A percentile compares a stretch with the other conserved stretches of the same genome.
Evolutionary conservation across 495 filamentous ascomycete genomes (phyloP).

Genomic region (Paragyromitra xinjiangensis): DNA sequence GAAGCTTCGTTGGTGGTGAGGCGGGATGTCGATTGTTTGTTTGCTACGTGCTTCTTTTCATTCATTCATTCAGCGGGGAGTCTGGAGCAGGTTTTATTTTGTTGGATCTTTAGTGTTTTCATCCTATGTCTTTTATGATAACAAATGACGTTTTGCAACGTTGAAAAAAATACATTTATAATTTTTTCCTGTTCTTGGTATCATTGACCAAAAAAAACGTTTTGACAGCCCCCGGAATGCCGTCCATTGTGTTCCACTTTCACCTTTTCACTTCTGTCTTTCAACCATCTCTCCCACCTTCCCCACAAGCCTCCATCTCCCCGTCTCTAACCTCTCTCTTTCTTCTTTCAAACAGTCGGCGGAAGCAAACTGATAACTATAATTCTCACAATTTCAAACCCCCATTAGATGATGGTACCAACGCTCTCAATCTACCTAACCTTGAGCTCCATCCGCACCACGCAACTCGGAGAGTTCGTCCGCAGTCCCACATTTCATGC

Average conservation of each 20-base stretch:
- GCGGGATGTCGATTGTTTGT: neutral
- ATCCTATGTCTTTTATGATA: neutral
- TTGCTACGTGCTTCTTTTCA: neutral
- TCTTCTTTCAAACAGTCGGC: neutral
- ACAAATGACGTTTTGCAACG: too few species aligned
- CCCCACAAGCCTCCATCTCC: neutral
- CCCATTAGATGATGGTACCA: too few species aligned
- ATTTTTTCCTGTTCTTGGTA: neutral
- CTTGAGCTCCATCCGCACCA: too few species aligned
- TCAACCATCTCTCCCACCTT: neutral
- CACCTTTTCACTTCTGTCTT: neutral
- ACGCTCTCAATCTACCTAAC: too few species aligned
- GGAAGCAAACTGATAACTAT: too few species aligned
- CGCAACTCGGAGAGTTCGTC: too few species aligned
- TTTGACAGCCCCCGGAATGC: neutral
- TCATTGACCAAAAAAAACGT: neutral
- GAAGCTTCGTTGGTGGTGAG: conserved; percentile 54
- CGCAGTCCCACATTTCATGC: too few species aligned
- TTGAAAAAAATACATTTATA: neutral
- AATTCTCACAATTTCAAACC: too few species aligned
- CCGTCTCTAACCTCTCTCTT: neutral
- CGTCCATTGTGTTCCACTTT: neutral
- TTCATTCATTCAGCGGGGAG: conserved; percentile 5
- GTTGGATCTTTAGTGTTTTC: neutral
- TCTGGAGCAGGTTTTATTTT: conserved; percentile 4